Evolutionary conservation across 2,329 filamentous ascomycete genomes (phyloP).

Genomic region (Fusarium torreyae): DNA sequence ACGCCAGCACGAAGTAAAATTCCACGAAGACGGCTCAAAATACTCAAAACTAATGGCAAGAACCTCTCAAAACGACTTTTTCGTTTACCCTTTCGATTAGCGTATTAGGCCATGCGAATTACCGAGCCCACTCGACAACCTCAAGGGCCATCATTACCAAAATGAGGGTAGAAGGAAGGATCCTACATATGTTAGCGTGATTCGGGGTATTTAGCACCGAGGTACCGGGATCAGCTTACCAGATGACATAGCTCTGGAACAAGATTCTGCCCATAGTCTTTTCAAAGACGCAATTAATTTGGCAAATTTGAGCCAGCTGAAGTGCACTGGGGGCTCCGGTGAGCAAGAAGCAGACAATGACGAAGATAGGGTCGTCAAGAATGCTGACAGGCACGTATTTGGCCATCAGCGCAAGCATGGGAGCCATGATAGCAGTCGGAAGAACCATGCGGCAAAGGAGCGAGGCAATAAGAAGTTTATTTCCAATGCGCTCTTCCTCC

Average conservation of each 20-base stretch:
- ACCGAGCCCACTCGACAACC: slow-evolving; percentile 87
- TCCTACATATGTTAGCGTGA: slow-evolving; percentile 68
- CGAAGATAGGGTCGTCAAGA: slow-evolving; percentile 96
- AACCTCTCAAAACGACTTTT: background rate
- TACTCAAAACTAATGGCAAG: slow-evolving; percentile 1
- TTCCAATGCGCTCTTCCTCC: slow-evolving; percentile 78
- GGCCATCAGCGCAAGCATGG: slow-evolving; percentile 86
- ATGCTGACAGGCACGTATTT: slow-evolving; percentile 96
- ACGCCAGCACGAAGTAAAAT: slow-evolving; percentile 26
- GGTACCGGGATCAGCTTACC: slow-evolving; percentile 70
- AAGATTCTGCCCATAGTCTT: slow-evolving; percentile 92
- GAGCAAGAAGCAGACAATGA: slow-evolving; percentile 97
- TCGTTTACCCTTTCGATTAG: slow-evolving; percentile 5
- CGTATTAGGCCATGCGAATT: slow-evolving; percentile 20
- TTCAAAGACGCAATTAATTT: slow-evolving; percentile 97
- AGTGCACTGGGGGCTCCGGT: slow-evolving; percentile 94
- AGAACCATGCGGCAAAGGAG: slow-evolving; percentile 92
- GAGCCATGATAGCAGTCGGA: slow-evolving; percentile 92
- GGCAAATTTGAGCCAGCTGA: slow-evolving; percentile 97
- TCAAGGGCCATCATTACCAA: slow-evolving; percentile 94
- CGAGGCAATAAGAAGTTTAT: slow-evolving; percentile 86
- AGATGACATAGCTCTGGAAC: slow-evolving; percentile 91
- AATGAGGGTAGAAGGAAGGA: slow-evolving; percentile 91
- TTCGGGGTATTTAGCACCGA: slow-evolving; percentile 19
- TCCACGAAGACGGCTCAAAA: slow-evolving; percentile 2